A percentile compares a stretch with the other conserved stretches of the same genome.
phyloP scores from a whole-genome alignment of 345 rosid genomes.

The Microcos paniculata region DNA sequence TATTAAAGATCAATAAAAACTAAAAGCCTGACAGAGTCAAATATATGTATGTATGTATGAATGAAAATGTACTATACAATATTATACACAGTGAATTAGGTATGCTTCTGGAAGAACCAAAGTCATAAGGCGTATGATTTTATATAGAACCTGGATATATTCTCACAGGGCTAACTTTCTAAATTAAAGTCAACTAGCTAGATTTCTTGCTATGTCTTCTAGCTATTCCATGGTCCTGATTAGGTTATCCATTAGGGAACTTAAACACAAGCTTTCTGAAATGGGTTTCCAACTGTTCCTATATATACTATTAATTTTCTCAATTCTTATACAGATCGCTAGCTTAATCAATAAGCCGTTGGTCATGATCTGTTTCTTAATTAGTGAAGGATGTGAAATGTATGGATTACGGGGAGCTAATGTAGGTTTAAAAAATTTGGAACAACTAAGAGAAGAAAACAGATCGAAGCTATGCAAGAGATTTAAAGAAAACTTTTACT shows the following conservation, averaged over 20 bases:
- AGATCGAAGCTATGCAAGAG: no score
- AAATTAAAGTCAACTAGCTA: slow-evolving; percentile 22
- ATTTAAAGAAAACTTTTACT: not conserved
- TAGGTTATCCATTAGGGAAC: slow-evolving; percentile 35
- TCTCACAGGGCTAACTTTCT: not conserved
- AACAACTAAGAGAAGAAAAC: not conserved
- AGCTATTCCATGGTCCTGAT: slow-evolving; percentile 15
- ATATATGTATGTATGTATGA: not conserved
- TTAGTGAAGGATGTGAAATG: slow-evolving; percentile 9
- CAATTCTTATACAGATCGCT: slow-evolving; percentile 17
- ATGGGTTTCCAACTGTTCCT: slow-evolving; percentile 26
- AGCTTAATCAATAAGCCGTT: slow-evolving; percentile 20
- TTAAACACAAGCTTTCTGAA: slow-evolving; percentile 14
- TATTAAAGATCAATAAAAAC: not conserved
- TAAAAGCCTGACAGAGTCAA: not conserved
- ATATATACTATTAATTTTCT: slow-evolving; percentile 10
- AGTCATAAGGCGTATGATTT: not conserved
- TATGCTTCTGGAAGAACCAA: not conserved
- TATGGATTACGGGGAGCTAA: not conserved
- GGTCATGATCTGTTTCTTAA: not conserved
- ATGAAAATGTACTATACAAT: not conserved
- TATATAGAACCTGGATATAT: not conserved
- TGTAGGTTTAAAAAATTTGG: not conserved
- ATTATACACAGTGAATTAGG: not conserved
- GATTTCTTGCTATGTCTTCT: slow-evolving; percentile 20